Conservation (phyloP, 768 basidiomycete species). For the Leccinellum luteum region DNA sequence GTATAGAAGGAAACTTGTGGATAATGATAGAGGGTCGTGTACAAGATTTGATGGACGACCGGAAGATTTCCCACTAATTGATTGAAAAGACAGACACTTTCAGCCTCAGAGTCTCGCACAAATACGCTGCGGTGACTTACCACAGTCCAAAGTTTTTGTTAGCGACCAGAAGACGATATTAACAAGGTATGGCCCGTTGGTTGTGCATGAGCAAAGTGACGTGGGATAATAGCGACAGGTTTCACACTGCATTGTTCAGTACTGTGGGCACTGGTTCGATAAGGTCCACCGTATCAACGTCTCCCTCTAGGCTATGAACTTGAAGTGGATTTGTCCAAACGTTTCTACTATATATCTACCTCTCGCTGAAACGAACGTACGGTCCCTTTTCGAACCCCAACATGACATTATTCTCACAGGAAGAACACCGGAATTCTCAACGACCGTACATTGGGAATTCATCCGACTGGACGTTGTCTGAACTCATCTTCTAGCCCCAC, state of each 20-base stretch:
- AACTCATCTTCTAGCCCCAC: neutral
- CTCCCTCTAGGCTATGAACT: neutral
- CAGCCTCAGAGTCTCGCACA: neutral
- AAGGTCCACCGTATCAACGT: neutral
- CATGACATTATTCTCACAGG: neutral
- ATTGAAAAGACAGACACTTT: neutral
- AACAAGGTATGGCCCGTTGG: slow-evolving; percentile 5
- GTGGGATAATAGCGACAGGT: slow-evolving; percentile 12
- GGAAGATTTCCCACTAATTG: slow-evolving; percentile 1
- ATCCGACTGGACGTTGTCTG: neutral
- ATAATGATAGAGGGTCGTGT: slow-evolving; percentile 16
- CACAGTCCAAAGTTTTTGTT: slow-evolving; percentile 3
- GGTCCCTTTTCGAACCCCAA: neutral
- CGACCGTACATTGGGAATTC: neutral
- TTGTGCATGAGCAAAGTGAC: slow-evolving; percentile 22
- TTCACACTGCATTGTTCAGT: neutral
- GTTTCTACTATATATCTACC: neutral
- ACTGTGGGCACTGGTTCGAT: neutral
- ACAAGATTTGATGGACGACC: slow-evolving; percentile 5
- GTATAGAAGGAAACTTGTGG: slow-evolving; percentile 5
- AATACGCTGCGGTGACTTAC: slow-evolving; percentile 13
- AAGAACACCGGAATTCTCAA: neutral
- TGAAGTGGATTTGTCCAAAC: neutral
- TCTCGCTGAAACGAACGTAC: neutral
- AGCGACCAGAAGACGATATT: neutral